phyloP scores from a whole-genome alignment of 1,284 basidiomycete genomes.

The Trametes sp. region DNA sequence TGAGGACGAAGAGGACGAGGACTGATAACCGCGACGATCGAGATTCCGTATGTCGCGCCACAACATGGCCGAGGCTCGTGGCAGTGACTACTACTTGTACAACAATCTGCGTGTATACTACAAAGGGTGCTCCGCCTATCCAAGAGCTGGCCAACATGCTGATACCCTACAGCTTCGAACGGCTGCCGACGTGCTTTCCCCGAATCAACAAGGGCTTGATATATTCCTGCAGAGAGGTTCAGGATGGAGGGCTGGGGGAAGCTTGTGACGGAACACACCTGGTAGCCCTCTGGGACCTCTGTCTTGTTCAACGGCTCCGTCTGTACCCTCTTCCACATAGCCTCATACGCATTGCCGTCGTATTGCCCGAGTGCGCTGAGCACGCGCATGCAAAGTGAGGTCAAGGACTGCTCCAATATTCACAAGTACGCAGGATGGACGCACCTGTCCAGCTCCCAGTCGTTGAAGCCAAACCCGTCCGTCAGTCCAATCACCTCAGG shows the following conservation, averaged over 20 bases:
- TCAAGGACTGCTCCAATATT: not conserved
- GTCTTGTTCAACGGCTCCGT: constrained; percentile 69
- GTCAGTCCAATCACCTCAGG: constrained; percentile 75
- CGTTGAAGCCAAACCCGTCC: constrained; percentile 80
- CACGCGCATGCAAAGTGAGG: not conserved
- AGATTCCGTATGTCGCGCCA: constrained; percentile 16
- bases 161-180: constrained; percentile 36
- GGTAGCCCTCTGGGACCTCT: constrained; percentile 60
- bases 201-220: constrained; percentile 51
- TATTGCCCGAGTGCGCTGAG: constrained; percentile 67
- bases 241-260: constrained; percentile 25
- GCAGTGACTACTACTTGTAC: not conserved
- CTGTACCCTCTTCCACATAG: constrained; percentile 70
- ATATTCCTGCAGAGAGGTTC: constrained; percentile 12
- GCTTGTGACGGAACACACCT: constrained; percentile 46
- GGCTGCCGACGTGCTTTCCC: constrained; percentile 47
- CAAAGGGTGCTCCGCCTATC: constrained; percentile 7
- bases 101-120: constrained; percentile 11
- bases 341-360: constrained; percentile 75
- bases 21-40: constrained; percentile 4
- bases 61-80: not conserved
- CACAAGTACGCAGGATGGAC: constrained; percentile 20
- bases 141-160: not conserved
- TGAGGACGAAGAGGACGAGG: constrained; percentile 29
- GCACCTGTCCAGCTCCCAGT: constrained; percentile 82